Evolutionary conservation across 2,329 filamentous ascomycete genomes (phyloP), one percentile per base, ranked within the genome.

Genomic region (Alternaria brassicicola): DNA sequence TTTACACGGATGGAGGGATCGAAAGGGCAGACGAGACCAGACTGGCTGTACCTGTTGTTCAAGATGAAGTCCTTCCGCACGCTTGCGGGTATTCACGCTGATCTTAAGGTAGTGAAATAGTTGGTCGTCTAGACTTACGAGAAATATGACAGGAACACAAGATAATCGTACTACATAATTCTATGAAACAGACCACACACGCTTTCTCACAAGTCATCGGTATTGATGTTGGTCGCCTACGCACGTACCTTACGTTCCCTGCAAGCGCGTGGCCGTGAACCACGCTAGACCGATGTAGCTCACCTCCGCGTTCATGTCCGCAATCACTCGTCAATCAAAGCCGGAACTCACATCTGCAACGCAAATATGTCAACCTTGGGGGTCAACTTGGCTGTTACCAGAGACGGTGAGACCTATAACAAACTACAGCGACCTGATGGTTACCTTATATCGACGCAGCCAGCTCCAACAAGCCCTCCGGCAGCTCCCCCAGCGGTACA

Each of bases 351-450:
- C n/a, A 43, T 35, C 21, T 41, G 30, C 42, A 50, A 48, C 52
- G 25, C 33, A 33, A 60, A 42, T 26, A 76, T 75, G 73, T 66
- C 69, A 12, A 60, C 57, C 39, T 41, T 57, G 13, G 66, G 71
- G 30, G 53, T 64, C 13, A 76, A 76, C 33, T 31, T 67, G 26
- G 74, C 74, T 19, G 59, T 66, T 26, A 78, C 76, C 3, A 65
- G 68, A 54, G 72, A 76, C 54, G 75, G 75, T 38, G 75, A 62
- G 31, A 46, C 54, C 2, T 78, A 78, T 62, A 78, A 78, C 60
- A 78, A 76, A 57, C 65, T 77, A 23, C 66, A 67, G 31, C 68
- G 76, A 47, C 76, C 76, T 3, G 68, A 74, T 50, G 61, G 72
- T 25, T 73, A 68, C 52, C 55, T 71, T 2, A 28, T 62, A 21